Evolutionary conservation across 139 green algal species (phyloP), one percentile per base, ranked within the genome.

Genomic region (Volvox africanus): DNA sequence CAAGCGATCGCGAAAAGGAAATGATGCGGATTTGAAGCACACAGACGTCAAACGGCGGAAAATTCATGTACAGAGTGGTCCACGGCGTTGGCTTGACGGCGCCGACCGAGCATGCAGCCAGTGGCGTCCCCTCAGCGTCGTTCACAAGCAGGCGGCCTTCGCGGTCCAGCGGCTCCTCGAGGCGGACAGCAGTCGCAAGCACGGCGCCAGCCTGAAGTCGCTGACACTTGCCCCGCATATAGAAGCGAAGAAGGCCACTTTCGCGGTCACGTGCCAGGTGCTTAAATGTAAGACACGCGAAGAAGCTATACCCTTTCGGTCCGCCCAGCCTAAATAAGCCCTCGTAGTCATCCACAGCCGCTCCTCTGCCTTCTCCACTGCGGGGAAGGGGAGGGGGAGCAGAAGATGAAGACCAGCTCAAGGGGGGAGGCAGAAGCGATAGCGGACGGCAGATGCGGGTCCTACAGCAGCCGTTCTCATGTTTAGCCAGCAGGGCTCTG

Each of bases 231-330:
- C 95, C 20, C 93, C 94, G 0, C 83, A 96, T 61, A 92, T 99
- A 21, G 62, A 91, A 6, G 92, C 94, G 62, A 99, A 99, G 91
- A 97, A 98, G 90, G 96, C 98, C 30, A 98, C 96, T 0, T 97
- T 98, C 91, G 97, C 97, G 13, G 95, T 99, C 20, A 98, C 96
- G 0, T 97, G 95, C 86, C 92, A 99, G 88, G 97, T 97, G 0
- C 93, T 99, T 36, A 97, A 96, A 90, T 94, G 95, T 98, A 84
- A 93, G 65, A 12, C 65, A 12, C 65, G 65, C 11, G 65, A 55
- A 55, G 44, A 55, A 55, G 9, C 44, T 14, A 55, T n/a, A n/a
- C n/a, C n/a, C n/a, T n/a, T n/a, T n/a, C n/a, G n/a, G 44, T 55
- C 44, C 44, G 44, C 44, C 44, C 44, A 55, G 44, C 44, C 9